phyloP scores from a whole-genome alignment of 441 rosid genomes.

The Brassica hybrid region DNA sequence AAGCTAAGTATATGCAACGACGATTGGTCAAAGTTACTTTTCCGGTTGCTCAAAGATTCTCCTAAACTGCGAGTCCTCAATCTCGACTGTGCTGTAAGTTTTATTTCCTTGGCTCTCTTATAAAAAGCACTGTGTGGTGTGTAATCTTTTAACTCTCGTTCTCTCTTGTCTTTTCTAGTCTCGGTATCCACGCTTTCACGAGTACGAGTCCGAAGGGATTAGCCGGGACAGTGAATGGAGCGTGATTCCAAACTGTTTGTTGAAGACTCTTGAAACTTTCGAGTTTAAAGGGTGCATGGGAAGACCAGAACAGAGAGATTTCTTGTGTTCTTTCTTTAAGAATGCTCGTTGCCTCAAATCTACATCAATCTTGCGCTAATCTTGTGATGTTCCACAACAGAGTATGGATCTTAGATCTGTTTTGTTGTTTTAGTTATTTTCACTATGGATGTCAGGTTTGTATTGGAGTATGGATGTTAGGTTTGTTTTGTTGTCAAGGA shows the following conservation, averaged over 20 bases:
- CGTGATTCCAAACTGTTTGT: neutral
- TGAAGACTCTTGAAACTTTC: neutral
- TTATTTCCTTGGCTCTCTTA: neutral
- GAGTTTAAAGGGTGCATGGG: neutral
- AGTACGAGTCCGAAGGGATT: neutral
- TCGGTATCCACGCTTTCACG: neutral
- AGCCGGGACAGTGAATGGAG: neutral
- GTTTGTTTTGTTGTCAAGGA: neutral
- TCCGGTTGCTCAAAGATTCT: neutral
- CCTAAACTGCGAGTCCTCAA: constrained; percentile 11
- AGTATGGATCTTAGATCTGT: no score
- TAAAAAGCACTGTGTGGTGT: neutral
- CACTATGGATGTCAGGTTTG: neutral
- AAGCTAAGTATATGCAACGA: neutral
- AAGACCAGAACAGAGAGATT: neutral
- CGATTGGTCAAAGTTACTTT: constrained; percentile 8
- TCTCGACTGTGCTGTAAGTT: neutral
- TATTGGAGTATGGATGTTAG: neutral
- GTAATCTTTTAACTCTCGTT: constrained; percentile 1
- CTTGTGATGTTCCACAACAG: neutral
- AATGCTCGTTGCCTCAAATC: neutral
- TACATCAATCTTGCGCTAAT: neutral
- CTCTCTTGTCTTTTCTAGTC: neutral
- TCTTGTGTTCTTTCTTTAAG: neutral
- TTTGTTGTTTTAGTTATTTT: no score